Conservation (phyloP, 2,329 filamentous ascomycete genomes). For the Coniella vitis region DNA sequence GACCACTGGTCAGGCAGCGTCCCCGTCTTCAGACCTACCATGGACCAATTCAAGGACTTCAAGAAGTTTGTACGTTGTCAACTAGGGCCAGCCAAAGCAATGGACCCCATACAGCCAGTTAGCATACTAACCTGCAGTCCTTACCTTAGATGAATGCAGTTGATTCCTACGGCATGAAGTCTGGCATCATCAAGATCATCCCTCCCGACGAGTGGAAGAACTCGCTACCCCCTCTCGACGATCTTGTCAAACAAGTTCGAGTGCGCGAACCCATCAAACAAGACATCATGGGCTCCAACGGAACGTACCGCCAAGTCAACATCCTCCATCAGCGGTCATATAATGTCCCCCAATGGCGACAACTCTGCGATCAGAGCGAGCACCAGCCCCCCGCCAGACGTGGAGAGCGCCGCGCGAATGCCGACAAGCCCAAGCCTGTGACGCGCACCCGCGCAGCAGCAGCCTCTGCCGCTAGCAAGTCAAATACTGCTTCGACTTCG, state of each 20-base stretch:
- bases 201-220: slow-evolving; percentile 91
- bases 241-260: slow-evolving; percentile 82
- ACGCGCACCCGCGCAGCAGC: slow-evolving; percentile 32
- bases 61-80: slow-evolving; percentile 66
- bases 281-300: slow-evolving; percentile 93
- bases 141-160: slow-evolving; percentile 63
- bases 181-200: slow-evolving; percentile 92
- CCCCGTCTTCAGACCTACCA: slow-evolving; percentile 90
- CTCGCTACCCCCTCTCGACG: slow-evolving; percentile 68
- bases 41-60: slow-evolving; percentile 93
- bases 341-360: slow-evolving; percentile 93
- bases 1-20: slow-evolving; percentile 89
- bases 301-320: slow-evolving; percentile 94
- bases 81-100: neutral
- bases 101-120: neutral
- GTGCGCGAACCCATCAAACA: slow-evolving; percentile 98
- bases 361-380: slow-evolving; percentile 87
- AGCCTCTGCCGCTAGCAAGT: slow-evolving; percentile 20
- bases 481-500: slow-evolving; percentile 4
- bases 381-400: slow-evolving; percentile 90
- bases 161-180: slow-evolving; percentile 93
- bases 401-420: slow-evolving; percentile 66
- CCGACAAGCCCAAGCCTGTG: slow-evolving; percentile 41
- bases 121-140: slow-evolving; percentile 22
- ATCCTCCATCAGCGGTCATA: slow-evolving; percentile 94